Conservation (phyloP, 1,284 basidiomycete species). For the Cutaneotrichosporon mucoides region DNA sequence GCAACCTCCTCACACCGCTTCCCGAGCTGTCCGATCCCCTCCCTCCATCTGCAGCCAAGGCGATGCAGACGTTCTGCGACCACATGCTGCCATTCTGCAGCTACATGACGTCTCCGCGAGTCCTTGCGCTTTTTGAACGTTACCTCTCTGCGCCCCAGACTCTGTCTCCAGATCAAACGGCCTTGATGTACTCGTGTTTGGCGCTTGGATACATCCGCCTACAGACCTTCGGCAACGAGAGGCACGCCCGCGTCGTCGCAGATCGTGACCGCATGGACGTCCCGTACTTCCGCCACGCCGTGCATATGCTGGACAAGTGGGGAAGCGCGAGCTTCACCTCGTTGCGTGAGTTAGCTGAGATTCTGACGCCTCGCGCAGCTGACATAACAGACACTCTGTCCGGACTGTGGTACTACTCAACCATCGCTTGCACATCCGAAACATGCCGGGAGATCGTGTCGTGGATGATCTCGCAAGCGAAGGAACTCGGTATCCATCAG, state of each 20-base stretch:
- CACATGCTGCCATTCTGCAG: constrained; percentile 18
- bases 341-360: constrained; percentile 10
- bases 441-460: constrained; percentile 12
- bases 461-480: constrained; percentile 20
- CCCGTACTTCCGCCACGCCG: constrained; percentile 13
- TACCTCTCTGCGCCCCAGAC: constrained; percentile 12
- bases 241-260: background rate
- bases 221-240: background rate
- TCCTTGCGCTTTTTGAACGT: constrained; percentile 13
- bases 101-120: constrained; percentile 13
- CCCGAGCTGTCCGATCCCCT: constrained; percentile 12
- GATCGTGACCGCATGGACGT: constrained; percentile 12
- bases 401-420: constrained; percentile 15
- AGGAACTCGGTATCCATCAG: constrained; percentile 19
- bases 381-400: constrained; percentile 14
- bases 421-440: constrained; percentile 12
- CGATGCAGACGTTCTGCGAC: constrained; percentile 15
- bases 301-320: constrained; percentile 14
- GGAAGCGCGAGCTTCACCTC: constrained; percentile 17
- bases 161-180: constrained; percentile 14
- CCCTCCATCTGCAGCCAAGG: constrained; percentile 6
- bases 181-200: constrained; percentile 13
- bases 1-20: constrained; percentile 13
- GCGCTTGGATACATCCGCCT: constrained; percentile 15
- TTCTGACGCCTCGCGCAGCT: background rate